A percentile compares a stretch with the other conserved stretches of the same genome.
Conservation (phyloP, 306 rosid genomes). For the Parietaria judaica region DNA sequence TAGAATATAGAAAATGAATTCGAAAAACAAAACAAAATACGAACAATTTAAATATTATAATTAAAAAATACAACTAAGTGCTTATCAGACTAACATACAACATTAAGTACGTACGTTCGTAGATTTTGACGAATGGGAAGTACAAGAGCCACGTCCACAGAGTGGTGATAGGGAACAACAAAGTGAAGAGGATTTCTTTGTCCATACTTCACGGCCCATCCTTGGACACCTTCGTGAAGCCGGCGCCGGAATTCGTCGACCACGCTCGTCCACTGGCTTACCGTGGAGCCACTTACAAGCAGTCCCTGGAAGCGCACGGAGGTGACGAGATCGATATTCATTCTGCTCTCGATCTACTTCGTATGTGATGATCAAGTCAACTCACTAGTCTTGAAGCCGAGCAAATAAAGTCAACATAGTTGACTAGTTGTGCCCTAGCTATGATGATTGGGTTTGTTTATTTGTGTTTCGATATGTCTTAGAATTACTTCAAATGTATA, state of each 20-base stretch:
- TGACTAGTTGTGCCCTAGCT: too few relatives aligned
- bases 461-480: too few relatives aligned
- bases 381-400: too few relatives aligned
- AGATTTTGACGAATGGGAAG: slow-evolving; percentile 53
- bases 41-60: too few relatives aligned
- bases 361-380: not conserved
- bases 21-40: too few relatives aligned
- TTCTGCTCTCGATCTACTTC: slow-evolving; percentile 13
- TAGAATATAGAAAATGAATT: too few relatives aligned
- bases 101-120: too few relatives aligned
- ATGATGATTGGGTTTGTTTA: too few relatives aligned
- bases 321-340: slow-evolving; percentile 21
- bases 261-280: slow-evolving; percentile 30
- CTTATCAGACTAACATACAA: too few relatives aligned
- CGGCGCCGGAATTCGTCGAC: slow-evolving; percentile 33
- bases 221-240: slow-evolving; percentile 28
- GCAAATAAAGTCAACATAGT: too few relatives aligned
- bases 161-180: slow-evolving; percentile 41
- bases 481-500: too few relatives aligned
- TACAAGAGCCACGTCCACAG: slow-evolving; percentile 54
- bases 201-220: slow-evolving; percentile 55
- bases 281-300: slow-evolving; percentile 38
- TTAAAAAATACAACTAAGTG: too few relatives aligned
- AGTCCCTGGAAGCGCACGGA: slow-evolving; percentile 37
- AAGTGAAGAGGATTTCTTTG: slow-evolving; percentile 36